phyloP scores from a whole-genome alignment of 441 rosid genomes.

The Breynia disticha region DNA sequence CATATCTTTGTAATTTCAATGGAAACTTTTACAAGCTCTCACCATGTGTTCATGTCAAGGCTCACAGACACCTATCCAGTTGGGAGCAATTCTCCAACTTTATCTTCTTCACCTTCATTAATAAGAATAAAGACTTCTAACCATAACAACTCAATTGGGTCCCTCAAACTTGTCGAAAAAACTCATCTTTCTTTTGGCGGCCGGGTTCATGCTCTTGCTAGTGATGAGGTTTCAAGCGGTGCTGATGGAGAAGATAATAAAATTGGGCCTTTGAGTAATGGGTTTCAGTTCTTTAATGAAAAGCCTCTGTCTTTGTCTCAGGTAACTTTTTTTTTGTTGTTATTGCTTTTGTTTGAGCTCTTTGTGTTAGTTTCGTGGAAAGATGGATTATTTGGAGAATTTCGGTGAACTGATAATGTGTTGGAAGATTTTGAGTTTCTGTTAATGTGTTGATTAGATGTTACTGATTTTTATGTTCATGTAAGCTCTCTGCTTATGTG shows the following conservation, averaged over 20 bases:
- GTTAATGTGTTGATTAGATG: too few relatives aligned
- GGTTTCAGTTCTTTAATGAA: constrained; percentile 32
- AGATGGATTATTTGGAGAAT: neutral
- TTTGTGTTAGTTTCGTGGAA: neutral
- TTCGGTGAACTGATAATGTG: too few relatives aligned
- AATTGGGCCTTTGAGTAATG: constrained; percentile 22
- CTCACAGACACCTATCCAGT: constrained; percentile 24
- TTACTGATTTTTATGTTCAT: too few relatives aligned
- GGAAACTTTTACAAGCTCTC: constrained; percentile 48
- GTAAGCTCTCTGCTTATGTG: too few relatives aligned
- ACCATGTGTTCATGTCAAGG: constrained; percentile 17
- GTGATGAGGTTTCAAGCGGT: constrained; percentile 28
- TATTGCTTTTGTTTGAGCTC: neutral
- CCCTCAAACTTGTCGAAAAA: constrained; percentile 35
- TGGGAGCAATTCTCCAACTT: constrained; percentile 19
- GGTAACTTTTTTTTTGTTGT: constrained; percentile 27
- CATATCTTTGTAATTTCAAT: constrained; percentile 14
- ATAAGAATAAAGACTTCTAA: constrained; percentile 17
- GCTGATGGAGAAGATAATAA: constrained; percentile 53
- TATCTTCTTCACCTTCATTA: constrained; percentile 17
- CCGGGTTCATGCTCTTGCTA: constrained; percentile 32
- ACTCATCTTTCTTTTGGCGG: constrained; percentile 20
- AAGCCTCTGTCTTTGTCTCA: constrained; percentile 38
- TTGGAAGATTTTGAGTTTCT: too few relatives aligned
- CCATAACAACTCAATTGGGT: constrained; percentile 23